Evolutionary conservation across 495 filamentous ascomycete species (phyloP), one percentile per base, ranked within the genome.

Genomic region (Trichoderma asperelloides): DNA sequence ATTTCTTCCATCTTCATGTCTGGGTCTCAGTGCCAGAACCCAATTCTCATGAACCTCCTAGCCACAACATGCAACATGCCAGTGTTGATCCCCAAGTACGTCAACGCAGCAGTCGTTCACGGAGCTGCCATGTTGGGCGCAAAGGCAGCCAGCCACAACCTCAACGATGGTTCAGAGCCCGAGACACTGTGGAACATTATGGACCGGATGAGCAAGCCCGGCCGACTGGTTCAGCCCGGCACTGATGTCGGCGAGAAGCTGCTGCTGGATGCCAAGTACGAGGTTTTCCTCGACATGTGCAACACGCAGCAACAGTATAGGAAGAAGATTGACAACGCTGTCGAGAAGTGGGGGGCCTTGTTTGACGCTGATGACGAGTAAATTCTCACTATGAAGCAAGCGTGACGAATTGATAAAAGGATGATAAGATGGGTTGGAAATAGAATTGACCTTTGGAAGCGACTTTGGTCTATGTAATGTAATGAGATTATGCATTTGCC

Each of bases 1-100:
- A 94, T 98, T 76, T 84, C 80, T 60, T 94, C 90, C 64, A 96
- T 98, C 76, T 98, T 97, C 84, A 97, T 98, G 95, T 96, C 91
- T 21, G 95, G 95, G 67, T 93, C 90, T 27, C 95, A 97, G 74
- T 98, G 95, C 80, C 93, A 97, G 76, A 98, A 98, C 75, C 85
- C 88, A 30, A 88, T 98, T 65, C 81, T 98, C 33, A 94, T 98
- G 84, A 80, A 86, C 21, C 88, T 98, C 41, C 91, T 98, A 67
- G 93, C 95, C 5, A 91, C 93, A 8, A 91, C 88, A 11, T 97
- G 93, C 75, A 86, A 87, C 64, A 92, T 95, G 86, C 94, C 93
- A 6, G 95, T 98, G 43, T 76, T 96, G 37, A 94, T 97, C 63
- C 95, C 95, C 4, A 84, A 87, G 62, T 98, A 97, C 71, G 90